phyloP scores from a whole-genome alignment of 2,329 filamentous ascomycete species.

The Daldinia eschscholtzii region DNA sequence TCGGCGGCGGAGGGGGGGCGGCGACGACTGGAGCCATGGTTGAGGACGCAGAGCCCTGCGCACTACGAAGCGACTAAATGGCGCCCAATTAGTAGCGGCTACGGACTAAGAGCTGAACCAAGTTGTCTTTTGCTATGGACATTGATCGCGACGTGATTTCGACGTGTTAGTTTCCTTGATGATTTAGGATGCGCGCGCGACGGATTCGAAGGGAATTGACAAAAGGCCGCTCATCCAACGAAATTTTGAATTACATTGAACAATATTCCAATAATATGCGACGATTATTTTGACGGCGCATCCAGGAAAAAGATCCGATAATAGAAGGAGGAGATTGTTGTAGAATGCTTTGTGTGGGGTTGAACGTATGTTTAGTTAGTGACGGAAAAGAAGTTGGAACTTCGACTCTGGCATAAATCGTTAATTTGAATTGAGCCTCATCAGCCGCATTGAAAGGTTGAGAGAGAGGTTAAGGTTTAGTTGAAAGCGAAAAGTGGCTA shows the following conservation, averaged over 20 bases:
- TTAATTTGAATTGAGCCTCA: constrained; percentile 38
- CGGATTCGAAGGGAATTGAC: not conserved
- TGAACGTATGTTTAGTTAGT: constrained; percentile 24
- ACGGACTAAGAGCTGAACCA: constrained; percentile 22
- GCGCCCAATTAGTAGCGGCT: constrained; percentile 26
- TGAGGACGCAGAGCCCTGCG: constrained; percentile 30
- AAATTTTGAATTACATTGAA: constrained; percentile 16
- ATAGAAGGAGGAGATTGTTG: constrained; percentile 14
- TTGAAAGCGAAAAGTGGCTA: not conserved
- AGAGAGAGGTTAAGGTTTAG: not conserved
- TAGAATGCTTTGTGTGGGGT: constrained; percentile 42
- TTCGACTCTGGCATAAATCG: constrained; percentile 19
- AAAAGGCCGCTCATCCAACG: not conserved
- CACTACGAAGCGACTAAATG: constrained; percentile 31
- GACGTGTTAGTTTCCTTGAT: not conserved
- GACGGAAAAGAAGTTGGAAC: constrained; percentile 23
- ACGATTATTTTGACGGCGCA: constrained; percentile 7
- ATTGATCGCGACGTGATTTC: constrained; percentile 37
- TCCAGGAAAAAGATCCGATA: not conserved
- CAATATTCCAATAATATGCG: constrained; percentile 15
- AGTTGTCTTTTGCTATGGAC: constrained; percentile 23
- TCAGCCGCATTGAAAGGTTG: constrained; percentile 23
- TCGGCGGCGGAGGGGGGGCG: constrained; percentile 50
- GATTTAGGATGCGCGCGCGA: constrained; percentile 27
- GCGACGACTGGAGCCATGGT: constrained; percentile 69